Evolutionary conservation across 352 stramenopile species (phyloP), one percentile per base, ranked within the genome.

Genomic region (Phytopythium sindhum): DNA sequence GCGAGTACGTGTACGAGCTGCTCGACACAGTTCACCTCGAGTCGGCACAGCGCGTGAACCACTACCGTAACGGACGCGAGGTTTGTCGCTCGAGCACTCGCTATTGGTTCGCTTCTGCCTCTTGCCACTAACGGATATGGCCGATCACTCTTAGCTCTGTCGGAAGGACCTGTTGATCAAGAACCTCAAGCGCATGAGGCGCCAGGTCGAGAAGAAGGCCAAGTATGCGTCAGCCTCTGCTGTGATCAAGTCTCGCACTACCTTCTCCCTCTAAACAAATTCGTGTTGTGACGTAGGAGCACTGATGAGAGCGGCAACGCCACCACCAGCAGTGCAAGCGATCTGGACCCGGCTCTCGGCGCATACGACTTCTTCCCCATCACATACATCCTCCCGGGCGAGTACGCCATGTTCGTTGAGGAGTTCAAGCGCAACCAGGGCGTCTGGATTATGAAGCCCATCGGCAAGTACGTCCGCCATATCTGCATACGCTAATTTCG

Each of bases 371-470:
- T 97, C 56, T 96, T 97, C 69, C 91, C 94, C 12, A 77, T 86
- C 61, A 98, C 92, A 39, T 98, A 97, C 70, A 96, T 98, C 56
- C 77, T 98, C n/a, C 93, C 94, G 4, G 81, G 89, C 4, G 93
- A 98, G 55, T 98, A 98, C 65, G 87, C 86, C 23, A 90, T 98
- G 68, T 98, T 98, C 66, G 89, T 98, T 1, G 93, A 98, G 74
- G 91, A 98, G 58, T 98, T 97, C 59, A 97, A 97, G 63, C 77
- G 89, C 21, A 89, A 79, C 58, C 81, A 92, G 44, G 94, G 92
- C 37, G 83, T 97, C 2, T 98, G 95, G 95, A 98, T 98, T 70
- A 98, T 98, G 95, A 98, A 98, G 69, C 95, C 95, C 11, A 97
- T 97, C 26, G 93, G 95, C 48, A 96, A 91, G 78, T 92, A 68